Evolutionary conservation across 83 land plant genomes (phyloP).

Genomic region (Thuja plicata): DNA sequence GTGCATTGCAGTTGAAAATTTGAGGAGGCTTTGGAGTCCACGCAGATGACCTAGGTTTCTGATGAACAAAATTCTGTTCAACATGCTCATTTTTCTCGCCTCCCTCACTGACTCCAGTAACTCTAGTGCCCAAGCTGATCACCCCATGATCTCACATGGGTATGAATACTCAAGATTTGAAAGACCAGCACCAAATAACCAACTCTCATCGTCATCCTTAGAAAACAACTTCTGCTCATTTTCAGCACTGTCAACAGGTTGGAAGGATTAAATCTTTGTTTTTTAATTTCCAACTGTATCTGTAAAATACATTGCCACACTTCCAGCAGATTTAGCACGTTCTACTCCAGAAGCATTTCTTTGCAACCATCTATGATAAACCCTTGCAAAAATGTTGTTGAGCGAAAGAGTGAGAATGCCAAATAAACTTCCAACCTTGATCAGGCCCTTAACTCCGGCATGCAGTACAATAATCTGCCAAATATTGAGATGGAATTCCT

Average conservation of each 20-base stretch:
- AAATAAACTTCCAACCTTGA: too few relatives aligned
- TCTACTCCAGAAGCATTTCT: too few relatives aligned
- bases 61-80: conserved; percentile 1
- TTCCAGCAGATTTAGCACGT: too few relatives aligned
- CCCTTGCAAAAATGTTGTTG: too few relatives aligned
- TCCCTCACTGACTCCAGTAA: not conserved
- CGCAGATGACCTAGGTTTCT: conserved; percentile 1
- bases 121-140: conserved; percentile 79
- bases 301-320: too few relatives aligned
- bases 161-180: conserved; percentile 97
- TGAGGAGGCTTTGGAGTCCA: conserved; percentile 46
- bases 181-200: conserved; percentile 87
- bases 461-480: too few relatives aligned
- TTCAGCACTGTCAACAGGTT: conserved; percentile 76
- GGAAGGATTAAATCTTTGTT: too few relatives aligned
- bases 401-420: too few relatives aligned
- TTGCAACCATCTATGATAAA: too few relatives aligned
- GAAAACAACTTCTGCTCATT: conserved; percentile 61
- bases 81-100: not conserved
- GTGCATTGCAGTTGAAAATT: conserved; percentile 92
- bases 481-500: too few relatives aligned
- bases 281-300: too few relatives aligned
- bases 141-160: conserved; percentile 95
- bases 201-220: conserved; percentile 21
- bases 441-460: too few relatives aligned